Conservation (phyloP, 2,329 filamentous ascomycete genomes). For the Verticillium nubilum region DNA sequence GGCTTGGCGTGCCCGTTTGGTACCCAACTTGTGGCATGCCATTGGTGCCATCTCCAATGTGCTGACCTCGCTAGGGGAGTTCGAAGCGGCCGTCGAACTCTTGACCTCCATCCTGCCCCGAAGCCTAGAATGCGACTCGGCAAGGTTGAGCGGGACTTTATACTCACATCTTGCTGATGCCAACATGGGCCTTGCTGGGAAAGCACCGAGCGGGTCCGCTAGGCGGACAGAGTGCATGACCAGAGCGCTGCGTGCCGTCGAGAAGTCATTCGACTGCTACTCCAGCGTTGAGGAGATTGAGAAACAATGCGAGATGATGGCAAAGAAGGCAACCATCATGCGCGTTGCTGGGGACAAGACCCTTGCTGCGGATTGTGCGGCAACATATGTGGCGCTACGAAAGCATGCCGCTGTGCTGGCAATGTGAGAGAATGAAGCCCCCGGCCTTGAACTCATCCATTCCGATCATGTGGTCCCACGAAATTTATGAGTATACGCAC, state of each 20-base stretch:
- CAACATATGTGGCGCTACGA: slow-evolving; percentile 56
- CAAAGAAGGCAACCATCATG: slow-evolving; percentile 76
- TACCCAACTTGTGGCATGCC: slow-evolving; percentile 68
- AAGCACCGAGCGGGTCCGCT: slow-evolving; percentile 32
- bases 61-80: slow-evolving; percentile 66
- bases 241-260: slow-evolving; percentile 54
- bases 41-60: slow-evolving; percentile 63
- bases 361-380: slow-evolving; percentile 61
- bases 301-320: slow-evolving; percentile 73
- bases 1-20: slow-evolving; percentile 62
- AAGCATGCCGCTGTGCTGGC: slow-evolving; percentile 18
- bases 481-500: too few species aligned
- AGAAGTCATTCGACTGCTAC: slow-evolving; percentile 59
- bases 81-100: slow-evolving; percentile 58
- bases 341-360: slow-evolving; percentile 60
- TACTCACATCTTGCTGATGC: slow-evolving; percentile 72
- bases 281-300: slow-evolving; percentile 60
- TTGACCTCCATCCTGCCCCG: slow-evolving; percentile 68
- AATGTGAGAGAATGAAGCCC: background rate
- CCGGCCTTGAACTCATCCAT: too few species aligned
- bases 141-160: slow-evolving; percentile 55
- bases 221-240: slow-evolving; percentile 52
- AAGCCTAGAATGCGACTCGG: slow-evolving; percentile 65
- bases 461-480: too few species aligned
- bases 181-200: slow-evolving; percentile 70